phyloP scores from a whole-genome alignment of 2,329 filamentous ascomycete species.

The Xylariomycetidae sp. region DNA sequence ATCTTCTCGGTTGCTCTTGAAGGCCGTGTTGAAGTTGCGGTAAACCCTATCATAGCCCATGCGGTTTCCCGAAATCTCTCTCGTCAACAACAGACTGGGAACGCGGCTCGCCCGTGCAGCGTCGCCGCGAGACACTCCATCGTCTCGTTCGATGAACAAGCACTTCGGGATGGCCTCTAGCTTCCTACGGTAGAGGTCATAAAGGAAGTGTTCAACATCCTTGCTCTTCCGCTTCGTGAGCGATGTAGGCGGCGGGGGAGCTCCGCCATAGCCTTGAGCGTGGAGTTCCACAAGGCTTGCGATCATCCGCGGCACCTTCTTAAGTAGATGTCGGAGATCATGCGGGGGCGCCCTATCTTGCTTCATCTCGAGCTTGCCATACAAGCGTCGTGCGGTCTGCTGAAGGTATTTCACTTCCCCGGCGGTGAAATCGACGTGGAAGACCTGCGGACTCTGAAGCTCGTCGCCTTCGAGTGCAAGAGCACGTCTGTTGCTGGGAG shows the following conservation, averaged over 20 bases:
- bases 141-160: slow-evolving; percentile 27
- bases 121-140: slow-evolving; percentile 22
- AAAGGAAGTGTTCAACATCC: slow-evolving; percentile 32
- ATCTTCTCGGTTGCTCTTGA: slow-evolving; percentile 44
- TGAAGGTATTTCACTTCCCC: slow-evolving; percentile 21
- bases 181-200: slow-evolving; percentile 27
- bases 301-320: slow-evolving; percentile 14
- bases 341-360: slow-evolving; percentile 8
- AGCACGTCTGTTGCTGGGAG: slow-evolving; percentile 5
- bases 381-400: slow-evolving; percentile 17
- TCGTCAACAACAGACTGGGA: slow-evolving; percentile 38
- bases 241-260: slow-evolving; percentile 12
- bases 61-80: slow-evolving; percentile 42
- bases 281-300: slow-evolving; percentile 13
- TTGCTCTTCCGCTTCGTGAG: slow-evolving; percentile 20
- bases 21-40: slow-evolving; percentile 39
- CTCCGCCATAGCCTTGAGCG: slow-evolving; percentile 12
- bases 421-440: slow-evolving; percentile 25
- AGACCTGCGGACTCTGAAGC: slow-evolving; percentile 8
- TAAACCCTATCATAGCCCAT: slow-evolving; percentile 35
- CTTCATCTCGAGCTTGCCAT: slow-evolving; percentile 10
- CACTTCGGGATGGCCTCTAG: slow-evolving; percentile 13
- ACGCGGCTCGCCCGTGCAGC: slow-evolving; percentile 26
- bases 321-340: slow-evolving; percentile 24
- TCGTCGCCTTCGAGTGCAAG: slow-evolving; percentile 7